Conservation (phyloP, 2,329 filamentous ascomycete species). For the Ilyonectria destructans region DNA sequence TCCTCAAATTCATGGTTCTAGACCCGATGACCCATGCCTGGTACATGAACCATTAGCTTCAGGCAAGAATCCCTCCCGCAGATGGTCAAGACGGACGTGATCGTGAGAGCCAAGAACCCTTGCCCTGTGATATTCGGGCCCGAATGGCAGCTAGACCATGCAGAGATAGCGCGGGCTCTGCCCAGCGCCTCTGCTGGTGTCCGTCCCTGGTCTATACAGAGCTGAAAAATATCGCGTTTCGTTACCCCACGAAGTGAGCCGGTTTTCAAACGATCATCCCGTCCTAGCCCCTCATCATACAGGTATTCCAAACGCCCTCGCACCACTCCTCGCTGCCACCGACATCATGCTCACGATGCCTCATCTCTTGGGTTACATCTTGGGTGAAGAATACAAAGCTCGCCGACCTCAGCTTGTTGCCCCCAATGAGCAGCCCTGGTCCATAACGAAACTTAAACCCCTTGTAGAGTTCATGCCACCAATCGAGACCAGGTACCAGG, state of each 20-base stretch:
- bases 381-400: background rate
- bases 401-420: background rate
- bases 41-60: background rate
- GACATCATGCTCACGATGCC: background rate
- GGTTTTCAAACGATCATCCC: conserved; percentile 16
- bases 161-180: background rate
- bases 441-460: background rate
- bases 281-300: background rate
- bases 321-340: conserved; percentile 3
- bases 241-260: conserved; percentile 18
- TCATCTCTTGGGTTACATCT: conserved; percentile 22
- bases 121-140: background rate
- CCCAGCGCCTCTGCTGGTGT: background rate
- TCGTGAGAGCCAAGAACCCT: conserved; percentile 5
- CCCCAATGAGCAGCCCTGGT: conserved; percentile 8
- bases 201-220: background rate
- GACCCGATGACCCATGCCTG: background rate
- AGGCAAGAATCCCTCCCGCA: conserved; percentile 3
- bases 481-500: background rate
- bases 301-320: conserved; percentile 18
- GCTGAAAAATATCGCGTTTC: conserved; percentile 14
- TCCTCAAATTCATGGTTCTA: background rate
- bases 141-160: background rate
- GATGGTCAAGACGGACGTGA: conserved; percentile 3
- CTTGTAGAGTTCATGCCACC: background rate